These are phyloP conservation scores for Aspergillus persii DNA, from an alignment of 2,329 filamentous ascomycete species.

Conservation along the genomic window DNA sequence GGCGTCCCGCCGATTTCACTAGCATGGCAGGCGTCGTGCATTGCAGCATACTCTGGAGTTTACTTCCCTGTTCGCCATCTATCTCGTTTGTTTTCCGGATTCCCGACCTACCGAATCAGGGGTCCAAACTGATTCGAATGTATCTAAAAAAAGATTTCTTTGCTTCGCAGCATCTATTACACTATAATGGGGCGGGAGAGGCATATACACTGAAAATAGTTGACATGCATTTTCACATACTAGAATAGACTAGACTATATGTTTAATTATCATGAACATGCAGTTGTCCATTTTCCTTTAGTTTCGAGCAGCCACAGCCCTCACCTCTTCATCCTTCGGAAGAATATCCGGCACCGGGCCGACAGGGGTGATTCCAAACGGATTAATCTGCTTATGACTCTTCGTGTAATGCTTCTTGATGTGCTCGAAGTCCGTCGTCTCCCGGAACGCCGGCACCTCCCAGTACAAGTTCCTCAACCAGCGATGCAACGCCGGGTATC, in stretches of 20 bases:
- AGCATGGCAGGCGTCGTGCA: conserved; percentile 36
- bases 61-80: conserved; percentile 15
- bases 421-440: conserved; percentile 89
- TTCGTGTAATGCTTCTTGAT: conserved; percentile 80
- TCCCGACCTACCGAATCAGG: neutral
- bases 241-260: neutral
- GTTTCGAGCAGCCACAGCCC: conserved; percentile 20
- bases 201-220: neutral
- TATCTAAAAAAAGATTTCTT: conserved; percentile 10
- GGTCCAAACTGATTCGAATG: conserved; percentile 2
- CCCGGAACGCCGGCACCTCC: conserved; percentile 71
- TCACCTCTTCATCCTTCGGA: conserved; percentile 73
- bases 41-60: conserved; percentile 28
- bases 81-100: conserved; percentile 16
- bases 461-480: conserved; percentile 87
- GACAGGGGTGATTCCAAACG: conserved; percentile 72
- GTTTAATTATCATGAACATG: neutral
- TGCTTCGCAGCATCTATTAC: conserved; percentile 3
- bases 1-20: conserved; percentile 17
- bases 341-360: conserved; percentile 83
- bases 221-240: neutral
- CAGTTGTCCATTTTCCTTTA: neutral
- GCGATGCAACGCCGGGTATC: conserved; percentile 75
- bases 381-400: conserved; percentile 65
- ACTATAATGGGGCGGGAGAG: neutral